Conservation (phyloP, 805 yeast genomes). For the Blastobotrys attinorum region DNA sequence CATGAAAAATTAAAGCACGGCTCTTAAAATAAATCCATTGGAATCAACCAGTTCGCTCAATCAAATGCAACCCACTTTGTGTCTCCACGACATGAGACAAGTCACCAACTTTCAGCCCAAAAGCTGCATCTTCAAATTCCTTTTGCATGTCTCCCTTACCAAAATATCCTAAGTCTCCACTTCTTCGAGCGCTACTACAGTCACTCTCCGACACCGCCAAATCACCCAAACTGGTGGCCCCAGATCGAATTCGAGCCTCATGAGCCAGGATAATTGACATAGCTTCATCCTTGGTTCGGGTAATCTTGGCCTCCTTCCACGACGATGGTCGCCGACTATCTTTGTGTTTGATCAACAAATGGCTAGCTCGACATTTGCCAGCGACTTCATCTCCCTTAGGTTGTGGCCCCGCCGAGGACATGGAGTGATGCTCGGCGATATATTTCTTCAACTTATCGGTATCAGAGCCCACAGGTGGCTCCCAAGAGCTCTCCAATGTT, state of each 20-base stretch:
- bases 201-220: conserved; percentile 81
- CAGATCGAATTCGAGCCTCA: conserved; percentile 51
- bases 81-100: conserved; percentile 77
- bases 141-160: conserved; percentile 95
- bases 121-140: conserved; percentile 81
- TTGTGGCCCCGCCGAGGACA: conserved; percentile 16
- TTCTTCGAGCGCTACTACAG: conserved; percentile 75
- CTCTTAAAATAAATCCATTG: too few relatives aligned
- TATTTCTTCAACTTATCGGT: conserved; percentile 48
- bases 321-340: conserved; percentile 86
- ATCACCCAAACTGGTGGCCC: conserved; percentile 58
- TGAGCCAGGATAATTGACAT: conserved; percentile 46
- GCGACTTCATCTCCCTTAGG: conserved; percentile 23
- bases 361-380: conserved; percentile 69
- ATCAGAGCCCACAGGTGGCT: conserved; percentile 81
- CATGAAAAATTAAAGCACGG: background rate
- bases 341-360: conserved; percentile 72
- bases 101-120: conserved; percentile 73
- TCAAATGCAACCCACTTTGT: conserved; percentile 84
- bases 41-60: conserved; percentile 77
- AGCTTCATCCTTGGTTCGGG: conserved; percentile 80
- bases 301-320: conserved; percentile 74
- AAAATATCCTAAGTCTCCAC: conserved; percentile 89
- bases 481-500: conserved; percentile 78
- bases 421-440: conserved; percentile 34